Conservation (phyloP, 352 stramenopile genomes). For the Phytopythium ostracodes region DNA sequence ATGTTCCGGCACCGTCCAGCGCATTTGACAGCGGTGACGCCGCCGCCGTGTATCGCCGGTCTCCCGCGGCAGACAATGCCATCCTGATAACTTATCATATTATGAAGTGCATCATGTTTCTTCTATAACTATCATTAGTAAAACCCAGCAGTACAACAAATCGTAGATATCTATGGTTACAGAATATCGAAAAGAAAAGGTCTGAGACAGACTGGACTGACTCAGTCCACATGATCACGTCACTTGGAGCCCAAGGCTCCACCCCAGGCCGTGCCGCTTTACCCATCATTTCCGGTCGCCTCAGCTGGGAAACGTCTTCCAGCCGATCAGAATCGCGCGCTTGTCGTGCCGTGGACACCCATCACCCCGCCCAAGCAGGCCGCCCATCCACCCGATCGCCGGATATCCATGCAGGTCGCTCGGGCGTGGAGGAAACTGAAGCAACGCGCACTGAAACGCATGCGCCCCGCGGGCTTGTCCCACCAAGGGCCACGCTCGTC, state of each 20-base stretch:
- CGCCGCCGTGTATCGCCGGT: not conserved
- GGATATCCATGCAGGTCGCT: not conserved
- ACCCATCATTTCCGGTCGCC: not conserved
- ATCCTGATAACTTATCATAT: not conserved
- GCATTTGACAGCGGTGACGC: slow-evolving; percentile 1
- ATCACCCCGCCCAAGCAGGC: not conserved
- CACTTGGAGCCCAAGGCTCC: not conserved
- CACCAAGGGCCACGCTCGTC: not conserved
- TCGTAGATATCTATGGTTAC: not conserved
- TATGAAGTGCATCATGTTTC: not conserved
- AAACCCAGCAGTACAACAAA: too few relatives aligned
- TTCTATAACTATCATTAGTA: too few relatives aligned
- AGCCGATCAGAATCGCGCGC: not conserved
- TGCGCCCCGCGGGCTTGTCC: not conserved
- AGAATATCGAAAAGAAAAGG: not conserved
- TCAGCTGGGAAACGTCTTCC: not conserved
- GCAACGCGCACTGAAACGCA: slow-evolving; percentile 2
- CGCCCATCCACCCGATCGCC: not conserved
- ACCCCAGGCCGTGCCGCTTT: not conserved
- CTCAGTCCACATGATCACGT: not conserved
- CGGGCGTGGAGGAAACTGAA: not conserved
- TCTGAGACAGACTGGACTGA: not conserved
- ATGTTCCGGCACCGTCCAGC: not conserved
- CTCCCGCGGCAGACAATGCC: not conserved
- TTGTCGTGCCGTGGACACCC: not conserved